Conservation (phyloP, 805 yeast genomes). For the Metschnikowia henanensis region DNA sequence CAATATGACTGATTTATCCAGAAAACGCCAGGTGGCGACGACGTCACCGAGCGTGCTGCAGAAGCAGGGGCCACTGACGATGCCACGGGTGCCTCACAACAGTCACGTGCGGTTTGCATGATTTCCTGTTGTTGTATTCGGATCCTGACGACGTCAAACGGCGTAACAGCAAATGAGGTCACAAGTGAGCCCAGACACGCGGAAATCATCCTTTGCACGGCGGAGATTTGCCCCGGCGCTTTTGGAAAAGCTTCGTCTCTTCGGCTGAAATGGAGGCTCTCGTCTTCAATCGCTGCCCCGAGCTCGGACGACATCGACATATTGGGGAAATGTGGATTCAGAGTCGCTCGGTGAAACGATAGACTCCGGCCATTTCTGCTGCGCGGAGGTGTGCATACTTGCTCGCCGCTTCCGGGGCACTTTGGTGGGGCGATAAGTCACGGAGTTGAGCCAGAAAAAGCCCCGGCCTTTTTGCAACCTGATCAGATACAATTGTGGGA, state of each 20-base stretch:
- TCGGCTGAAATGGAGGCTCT: constrained; percentile 17
- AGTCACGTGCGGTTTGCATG: constrained; percentile 31
- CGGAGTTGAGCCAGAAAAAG: too few species aligned
- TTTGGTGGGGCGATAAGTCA: too few species aligned
- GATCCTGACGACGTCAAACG: constrained; percentile 78
- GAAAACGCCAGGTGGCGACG: constrained; percentile 23
- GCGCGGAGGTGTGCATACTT: constrained; percentile 12
- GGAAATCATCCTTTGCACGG: constrained; percentile 68
- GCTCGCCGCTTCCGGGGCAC: constrained; percentile 3
- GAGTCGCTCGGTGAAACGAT: not conserved
- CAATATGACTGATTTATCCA: constrained; percentile 41
- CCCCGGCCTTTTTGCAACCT: too few species aligned
- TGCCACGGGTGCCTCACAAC: constrained; percentile 22
- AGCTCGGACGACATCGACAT: constrained; percentile 43
- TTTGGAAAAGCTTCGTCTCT: not conserved
- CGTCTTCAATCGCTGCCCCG: constrained; percentile 41
- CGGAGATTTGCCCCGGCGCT: constrained; percentile 36
- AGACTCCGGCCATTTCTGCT: not conserved
- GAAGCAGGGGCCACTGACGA: not conserved
- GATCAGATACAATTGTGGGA: too few species aligned
- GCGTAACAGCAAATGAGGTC: constrained; percentile 74
- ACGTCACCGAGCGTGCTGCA: not conserved
- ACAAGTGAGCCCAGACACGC: constrained; percentile 76
- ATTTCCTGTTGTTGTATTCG: constrained; percentile 77
- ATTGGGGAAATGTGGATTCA: not conserved